phyloP scores from a whole-genome alignment of 139 green algal genomes.

The Chlamydomonas sp. region DNA sequence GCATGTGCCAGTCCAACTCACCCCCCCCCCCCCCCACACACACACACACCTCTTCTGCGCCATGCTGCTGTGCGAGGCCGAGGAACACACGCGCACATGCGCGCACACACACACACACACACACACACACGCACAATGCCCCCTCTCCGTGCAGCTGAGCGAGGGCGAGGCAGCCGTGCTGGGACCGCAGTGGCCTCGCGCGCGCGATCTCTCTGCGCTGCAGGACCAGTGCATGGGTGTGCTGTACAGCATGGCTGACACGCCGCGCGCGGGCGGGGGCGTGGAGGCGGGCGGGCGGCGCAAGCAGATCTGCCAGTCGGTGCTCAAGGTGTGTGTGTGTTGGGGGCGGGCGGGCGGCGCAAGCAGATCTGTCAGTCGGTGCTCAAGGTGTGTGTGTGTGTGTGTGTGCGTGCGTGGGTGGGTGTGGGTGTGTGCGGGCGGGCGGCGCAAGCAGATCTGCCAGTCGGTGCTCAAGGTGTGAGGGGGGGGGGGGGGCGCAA shows the following conservation, averaged over 20 bases:
- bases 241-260: constrained; percentile 11
- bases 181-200: constrained; percentile 24
- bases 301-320: neutral
- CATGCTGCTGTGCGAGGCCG: too few species aligned
- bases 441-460: too few species aligned
- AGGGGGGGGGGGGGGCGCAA: too few species aligned
- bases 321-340: neutral
- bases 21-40: too few species aligned
- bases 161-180: constrained; percentile 21
- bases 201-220: constrained; percentile 19
- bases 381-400: neutral
- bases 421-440: too few species aligned
- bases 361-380: neutral
- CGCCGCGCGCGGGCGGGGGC: neutral
- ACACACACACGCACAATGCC: too few species aligned
- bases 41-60: too few species aligned
- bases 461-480: too few species aligned
- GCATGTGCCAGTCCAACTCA: too few species aligned
- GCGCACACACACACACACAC: too few species aligned
- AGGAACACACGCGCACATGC: neutral
- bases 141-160: constrained; percentile 20
- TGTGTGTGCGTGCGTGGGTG: neutral
- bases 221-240: constrained; percentile 29
- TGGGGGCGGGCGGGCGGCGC: neutral
- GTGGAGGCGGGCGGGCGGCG: neutral